Evolutionary conservation across 2,329 filamentous ascomycete genomes (phyloP), one percentile per base, ranked within the genome.

Genomic region (Penicillium sp.): DNA sequence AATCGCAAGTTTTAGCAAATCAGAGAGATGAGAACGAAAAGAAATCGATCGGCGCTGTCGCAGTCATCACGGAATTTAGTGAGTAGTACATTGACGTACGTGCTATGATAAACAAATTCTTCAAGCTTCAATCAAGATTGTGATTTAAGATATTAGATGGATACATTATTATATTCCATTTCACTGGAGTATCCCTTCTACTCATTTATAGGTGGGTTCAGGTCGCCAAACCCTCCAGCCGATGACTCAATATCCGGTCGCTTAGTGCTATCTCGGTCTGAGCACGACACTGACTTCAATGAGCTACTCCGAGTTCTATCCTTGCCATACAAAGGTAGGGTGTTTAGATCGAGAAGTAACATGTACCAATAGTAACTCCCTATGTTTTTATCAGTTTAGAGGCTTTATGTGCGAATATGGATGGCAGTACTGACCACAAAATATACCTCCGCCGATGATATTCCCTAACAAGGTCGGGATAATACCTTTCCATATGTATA

Each of bases 401-500:
- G 9, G 29, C 12, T 35, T 23, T 6, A 15, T 5, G 21, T 6
- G 3, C 23, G 31, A 33, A 33, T 13, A 33, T 33, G 19, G 8
- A 19, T 37, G n/a, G 9, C 10, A 19, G 8, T 46, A 64, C 68
- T 47, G 42, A 71, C 78, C 82, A n/a, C 78, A 78, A 62, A 85
- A 84, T 2, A 84, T 42, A 0, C 72, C 75, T 2, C 83, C 83
- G 0, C 83, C 83, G 3, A 85, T 64, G 17, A 82, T 78, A 59
- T 85, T 85, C 0, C 83, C 83, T 2, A 85, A 61, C 3, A 79
- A 60, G 0, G 80, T 76, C 0, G 83, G 84, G 35, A 85, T 80
- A 60, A 84, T 78, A 0, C 78, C 80, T 65, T 85, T 84, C 81
- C 81, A 85, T 60, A 86, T 81, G 56, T 85, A 86, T 41, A 83